Percentiles rank a stretch among this genome's conserved stretches.
Evolutionary conservation across 2,329 filamentous ascomycete species (phyloP).

Genomic region (Hymenoscyphus linearis): DNA sequence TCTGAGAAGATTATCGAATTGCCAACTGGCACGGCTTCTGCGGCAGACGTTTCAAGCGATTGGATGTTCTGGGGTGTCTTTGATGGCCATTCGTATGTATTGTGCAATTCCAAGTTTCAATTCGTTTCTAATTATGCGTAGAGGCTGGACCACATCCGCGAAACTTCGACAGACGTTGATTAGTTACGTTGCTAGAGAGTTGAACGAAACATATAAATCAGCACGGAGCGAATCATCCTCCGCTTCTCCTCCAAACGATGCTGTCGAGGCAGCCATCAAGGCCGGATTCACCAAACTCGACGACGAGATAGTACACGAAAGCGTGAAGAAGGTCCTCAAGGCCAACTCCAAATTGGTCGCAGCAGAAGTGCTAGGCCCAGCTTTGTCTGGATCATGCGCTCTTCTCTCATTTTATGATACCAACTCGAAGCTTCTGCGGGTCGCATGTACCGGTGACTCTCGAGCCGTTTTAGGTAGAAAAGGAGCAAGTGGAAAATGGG

Average conservation of each 20-base stretch:
- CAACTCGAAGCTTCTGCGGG: slow-evolving; percentile 77
- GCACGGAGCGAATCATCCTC: slow-evolving; percentile 50
- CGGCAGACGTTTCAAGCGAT: slow-evolving; percentile 57
- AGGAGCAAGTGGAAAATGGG: slow-evolving; percentile 79
- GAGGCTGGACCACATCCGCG: slow-evolving; percentile 96
- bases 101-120: neutral
- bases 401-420: slow-evolving; percentile 95
- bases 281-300: slow-evolving; percentile 83
- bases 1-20: slow-evolving; percentile 97
- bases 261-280: slow-evolving; percentile 89
- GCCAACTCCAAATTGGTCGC: slow-evolving; percentile 85
- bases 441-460: slow-evolving; percentile 95
- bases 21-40: slow-evolving; percentile 49
- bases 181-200: slow-evolving; percentile 83
- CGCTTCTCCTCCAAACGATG: slow-evolving; percentile 66
- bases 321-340: slow-evolving; percentile 85
- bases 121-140: slow-evolving; percentile 36
- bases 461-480: slow-evolving; percentile 85
- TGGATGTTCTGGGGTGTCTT: slow-evolving; percentile 99
- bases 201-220: slow-evolving; percentile 86
- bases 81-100: slow-evolving; percentile 82
- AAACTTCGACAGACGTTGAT: slow-evolving; percentile 91
- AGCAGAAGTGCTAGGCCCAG: slow-evolving; percentile 85
- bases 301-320: slow-evolving; percentile 90
- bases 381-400: slow-evolving; percentile 93